Base-by-base conservation (phyloP, 2,329 filamentous ascomycete species). In the Ophiostoma sp. region DNA sequence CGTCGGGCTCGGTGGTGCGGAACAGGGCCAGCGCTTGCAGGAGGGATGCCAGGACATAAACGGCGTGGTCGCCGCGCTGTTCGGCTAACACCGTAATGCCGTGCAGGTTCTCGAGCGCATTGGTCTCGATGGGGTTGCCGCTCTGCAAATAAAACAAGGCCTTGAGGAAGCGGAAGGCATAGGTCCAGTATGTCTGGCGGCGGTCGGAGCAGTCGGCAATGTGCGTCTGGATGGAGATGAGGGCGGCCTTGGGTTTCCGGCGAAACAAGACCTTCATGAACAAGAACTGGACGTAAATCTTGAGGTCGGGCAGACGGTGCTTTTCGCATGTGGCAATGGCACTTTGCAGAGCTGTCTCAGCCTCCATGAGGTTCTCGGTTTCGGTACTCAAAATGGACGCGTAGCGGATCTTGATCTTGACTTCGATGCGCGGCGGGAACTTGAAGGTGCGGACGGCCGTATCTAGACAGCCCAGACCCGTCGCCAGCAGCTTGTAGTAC, bases 251-350 rank as follows among this genome's bases (percentile, higher is more conserved):
- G 70, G 88, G 88, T 76, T 89, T 93, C 57, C 89, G 88, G 77
- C 91, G 90, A 76, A 91, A 93, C 73, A 93, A 84, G 1, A 92
- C 87, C 76, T 92, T 91, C 68, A 91, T 86, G 74, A 92, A 87
- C 19, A 94, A 83, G 79, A 93, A 93, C 76, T 93, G 89, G 87
- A 94, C 93, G 75, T 89, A 89, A 80, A 94, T 94, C 79, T 93
- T 94, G 52, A 94, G 81, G 77, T 95, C 92, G 33, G 82, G 78
- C 74, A 90, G 86, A 64, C 87, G 85, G 75, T 89, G 87, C 83
- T 90, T 89, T 74, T 92, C 90, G 77, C 90, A 93, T 1, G 92
- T 83, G 1, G 88, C 87, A 72, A 93, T 90, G 7, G 91, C 92
- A 80, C 93, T 93, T 55, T 88, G 91, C 73, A 95, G 81, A 3